A percentile compares a stretch with the other conserved stretches of the same genome.
Conservation (phyloP, 768 basidiomycete species). For the Scleroderma citrinum region DNA sequence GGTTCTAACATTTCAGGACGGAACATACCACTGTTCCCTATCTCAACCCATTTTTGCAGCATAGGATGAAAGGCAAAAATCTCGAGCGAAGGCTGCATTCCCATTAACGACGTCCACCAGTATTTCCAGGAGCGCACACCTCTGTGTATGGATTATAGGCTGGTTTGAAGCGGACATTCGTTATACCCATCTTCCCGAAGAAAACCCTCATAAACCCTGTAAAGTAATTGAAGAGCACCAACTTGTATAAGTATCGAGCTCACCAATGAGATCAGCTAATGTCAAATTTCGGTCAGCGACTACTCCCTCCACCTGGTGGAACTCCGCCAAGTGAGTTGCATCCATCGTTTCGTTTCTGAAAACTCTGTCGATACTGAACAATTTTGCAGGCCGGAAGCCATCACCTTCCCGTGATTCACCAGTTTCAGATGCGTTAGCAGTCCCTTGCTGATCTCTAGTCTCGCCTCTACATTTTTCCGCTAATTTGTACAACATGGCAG, state of each 20-base stretch:
- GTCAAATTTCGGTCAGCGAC: conserved; percentile 92
- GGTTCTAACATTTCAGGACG: conserved; percentile 98
- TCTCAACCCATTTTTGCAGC: conserved; percentile 93
- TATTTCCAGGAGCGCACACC: conserved; percentile 34
- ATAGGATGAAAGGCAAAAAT: conserved; percentile 98
- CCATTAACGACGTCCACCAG: conserved; percentile 5
- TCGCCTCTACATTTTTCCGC: conserved; percentile 79
- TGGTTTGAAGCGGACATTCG: conserved; percentile 93
- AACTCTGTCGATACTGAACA: conserved; percentile 97
- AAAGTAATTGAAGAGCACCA: neutral
- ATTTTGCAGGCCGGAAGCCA: conserved; percentile 85
- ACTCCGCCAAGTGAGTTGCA: conserved; percentile 96
- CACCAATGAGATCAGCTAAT: conserved; percentile 91
- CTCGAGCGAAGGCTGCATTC: conserved; percentile 80
- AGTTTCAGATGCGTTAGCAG: neutral
- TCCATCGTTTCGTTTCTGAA: conserved; percentile 99
- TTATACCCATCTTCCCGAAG: conserved; percentile 97
- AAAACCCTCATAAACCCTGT: conserved; percentile 97
- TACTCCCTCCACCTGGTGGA: conserved; percentile 99
- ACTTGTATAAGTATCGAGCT: conserved; percentile 6
- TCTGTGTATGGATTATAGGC: conserved; percentile 99
- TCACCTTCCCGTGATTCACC: conserved; percentile 35
- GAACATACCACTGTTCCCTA: conserved; percentile 99
- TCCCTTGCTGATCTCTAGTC: conserved; percentile 32
- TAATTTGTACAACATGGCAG: conserved; percentile 90